A percentile compares a stretch with the other conserved stretches of the same genome.
Conservation (phyloP, 805 yeast species). For the Helenozyma rhizophorensis region DNA sequence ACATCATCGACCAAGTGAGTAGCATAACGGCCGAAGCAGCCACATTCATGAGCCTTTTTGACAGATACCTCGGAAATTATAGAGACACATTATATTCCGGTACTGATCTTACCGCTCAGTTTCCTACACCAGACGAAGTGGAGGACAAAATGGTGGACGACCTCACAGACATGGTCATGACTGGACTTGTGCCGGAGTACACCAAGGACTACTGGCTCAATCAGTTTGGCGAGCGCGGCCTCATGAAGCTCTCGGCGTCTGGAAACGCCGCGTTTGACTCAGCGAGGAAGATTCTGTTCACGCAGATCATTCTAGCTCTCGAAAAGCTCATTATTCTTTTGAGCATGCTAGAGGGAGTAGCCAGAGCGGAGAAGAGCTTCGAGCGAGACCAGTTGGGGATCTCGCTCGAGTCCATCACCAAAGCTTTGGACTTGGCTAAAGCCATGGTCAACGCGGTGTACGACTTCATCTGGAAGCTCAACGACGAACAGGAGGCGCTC, state of each 20-base stretch:
- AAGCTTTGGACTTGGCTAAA: constrained; percentile 15
- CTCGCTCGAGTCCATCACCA: constrained; percentile 1
- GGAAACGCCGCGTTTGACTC: constrained; percentile 51
- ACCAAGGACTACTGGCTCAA: constrained; percentile 59
- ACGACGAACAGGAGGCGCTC: constrained; percentile 44
- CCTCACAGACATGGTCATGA: constrained; percentile 45
- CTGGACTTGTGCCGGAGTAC: constrained; percentile 49
- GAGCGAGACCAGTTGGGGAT: constrained; percentile 9
- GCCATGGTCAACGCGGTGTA: constrained; percentile 29
- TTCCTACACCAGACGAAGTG: constrained; percentile 13
- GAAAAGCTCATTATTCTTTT: constrained; percentile 51
- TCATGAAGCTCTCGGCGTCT: constrained; percentile 48
- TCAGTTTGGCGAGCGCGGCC: constrained; percentile 63
- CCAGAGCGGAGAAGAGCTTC: constrained; percentile 7
- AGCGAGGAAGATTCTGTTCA: constrained; percentile 43
- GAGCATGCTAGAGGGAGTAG: constrained; percentile 36
- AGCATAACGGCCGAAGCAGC: constrained; percentile 18
- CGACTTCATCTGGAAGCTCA: constrained; percentile 37
- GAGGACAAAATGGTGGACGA: constrained; percentile 14
- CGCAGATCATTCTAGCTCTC: constrained; percentile 49
- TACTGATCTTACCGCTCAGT: constrained; percentile 26
- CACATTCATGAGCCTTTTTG: constrained; percentile 24
- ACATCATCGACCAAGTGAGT: constrained; percentile 19
- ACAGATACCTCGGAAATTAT: constrained; percentile 31
- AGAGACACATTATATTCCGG: constrained; percentile 21